These are phyloP conservation scores for Trichoderma sp. DNA, from an alignment of 2,329 filamentous ascomycete species.

Conservation along the genomic window DNA sequence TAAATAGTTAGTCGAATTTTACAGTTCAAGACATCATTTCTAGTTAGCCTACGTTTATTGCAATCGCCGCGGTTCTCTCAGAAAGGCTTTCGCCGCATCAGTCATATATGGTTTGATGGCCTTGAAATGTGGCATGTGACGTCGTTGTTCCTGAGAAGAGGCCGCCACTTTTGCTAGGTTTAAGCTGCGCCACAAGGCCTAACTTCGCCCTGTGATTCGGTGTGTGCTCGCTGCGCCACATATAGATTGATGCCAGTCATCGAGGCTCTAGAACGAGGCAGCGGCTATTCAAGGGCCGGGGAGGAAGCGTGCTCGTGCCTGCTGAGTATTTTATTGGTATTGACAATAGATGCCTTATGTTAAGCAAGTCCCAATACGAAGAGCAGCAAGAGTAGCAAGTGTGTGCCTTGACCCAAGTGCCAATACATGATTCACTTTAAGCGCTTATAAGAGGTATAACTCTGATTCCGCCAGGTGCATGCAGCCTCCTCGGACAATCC, in stretches of 20 bases:
- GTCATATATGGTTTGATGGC: not conserved
- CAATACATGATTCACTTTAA: not conserved
- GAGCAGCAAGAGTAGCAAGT: not conserved
- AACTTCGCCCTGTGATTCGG: not conserved
- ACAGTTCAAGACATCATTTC: not conserved
- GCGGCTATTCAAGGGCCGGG: constrained; percentile 9
- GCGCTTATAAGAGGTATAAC: not conserved
- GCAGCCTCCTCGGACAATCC: not conserved
- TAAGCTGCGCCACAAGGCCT: constrained; percentile 3
- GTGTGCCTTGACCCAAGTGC: not conserved
- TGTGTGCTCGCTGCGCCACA: constrained; percentile 12
- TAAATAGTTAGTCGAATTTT: not conserved
- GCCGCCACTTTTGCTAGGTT: not conserved
- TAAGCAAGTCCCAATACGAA: not conserved
- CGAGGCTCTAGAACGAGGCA: not conserved
- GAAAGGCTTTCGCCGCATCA: not conserved
- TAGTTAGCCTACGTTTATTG: not conserved
- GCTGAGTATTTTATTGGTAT: not conserved
- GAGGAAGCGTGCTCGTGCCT: no score
- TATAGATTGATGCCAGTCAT: not conserved
- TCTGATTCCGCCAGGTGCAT: not conserved
- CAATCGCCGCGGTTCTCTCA: not conserved
- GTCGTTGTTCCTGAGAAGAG: constrained; percentile 1
- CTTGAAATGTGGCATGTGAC: constrained; percentile 7
- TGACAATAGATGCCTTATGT: not conserved